Percentiles rank a stretch among this genome's conserved stretches.
phyloP scores from a whole-genome alignment of 202 grass and related monocot genomes.

The Panicum virgatum region DNA sequence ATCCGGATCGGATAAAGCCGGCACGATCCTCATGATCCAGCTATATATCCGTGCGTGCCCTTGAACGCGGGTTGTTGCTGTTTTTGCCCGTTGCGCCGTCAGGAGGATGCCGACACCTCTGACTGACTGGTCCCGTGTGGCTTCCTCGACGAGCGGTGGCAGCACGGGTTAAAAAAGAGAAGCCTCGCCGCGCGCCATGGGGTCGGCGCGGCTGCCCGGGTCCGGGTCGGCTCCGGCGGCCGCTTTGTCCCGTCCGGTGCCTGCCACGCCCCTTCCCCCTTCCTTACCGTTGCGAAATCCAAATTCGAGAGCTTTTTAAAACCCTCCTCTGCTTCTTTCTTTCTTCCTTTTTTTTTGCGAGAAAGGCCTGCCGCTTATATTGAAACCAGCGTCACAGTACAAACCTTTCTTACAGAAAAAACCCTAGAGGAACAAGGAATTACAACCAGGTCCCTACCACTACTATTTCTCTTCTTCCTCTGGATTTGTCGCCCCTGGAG shows the following conservation, averaged over 20 bases:
- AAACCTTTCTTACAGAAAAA: no score
- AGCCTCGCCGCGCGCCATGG: not conserved
- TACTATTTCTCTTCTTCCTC: no score
- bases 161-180: not conserved
- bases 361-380: no score
- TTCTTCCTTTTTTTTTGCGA: no score
- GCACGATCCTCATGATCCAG: not conserved
- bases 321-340: not conserved
- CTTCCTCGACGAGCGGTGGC: not conserved
- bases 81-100: conserved; percentile 9
- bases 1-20: not conserved
- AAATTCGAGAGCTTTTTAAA: no score
- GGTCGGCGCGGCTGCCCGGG: not conserved
- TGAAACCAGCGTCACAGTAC: no score
- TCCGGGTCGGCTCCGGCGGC: not conserved
- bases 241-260: conserved; percentile 30
- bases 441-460: no score
- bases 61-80: no score
- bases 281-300: conserved; percentile 25
- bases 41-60: not conserved
- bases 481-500: no score
- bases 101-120: not conserved
- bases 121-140: no score
- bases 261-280: not conserved
- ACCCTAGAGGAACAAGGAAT: no score